Percentiles rank a stretch among this genome's conserved stretches.
phyloP scores from a whole-genome alignment of 805 yeast species.

The Wickerhamiella australiensis region DNA sequence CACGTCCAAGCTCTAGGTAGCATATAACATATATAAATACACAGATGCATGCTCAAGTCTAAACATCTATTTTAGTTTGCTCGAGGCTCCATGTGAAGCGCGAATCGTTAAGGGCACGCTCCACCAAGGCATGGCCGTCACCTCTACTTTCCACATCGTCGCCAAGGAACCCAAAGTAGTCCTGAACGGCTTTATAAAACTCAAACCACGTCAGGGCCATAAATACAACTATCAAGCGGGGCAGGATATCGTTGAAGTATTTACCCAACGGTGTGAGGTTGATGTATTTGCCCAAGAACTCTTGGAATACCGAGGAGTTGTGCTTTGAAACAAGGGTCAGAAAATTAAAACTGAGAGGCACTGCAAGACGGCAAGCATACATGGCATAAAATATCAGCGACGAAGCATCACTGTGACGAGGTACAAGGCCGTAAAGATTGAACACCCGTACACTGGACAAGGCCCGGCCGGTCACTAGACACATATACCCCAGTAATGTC shows the following conservation, averaged over 20 bases:
- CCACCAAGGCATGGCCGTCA: slow-evolving; percentile 29
- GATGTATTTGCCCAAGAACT: slow-evolving; percentile 63
- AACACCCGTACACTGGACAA: slow-evolving; percentile 57
- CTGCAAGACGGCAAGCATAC: slow-evolving; percentile 68
- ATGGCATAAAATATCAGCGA: slow-evolving; percentile 67
- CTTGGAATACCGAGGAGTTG: slow-evolving; percentile 43
- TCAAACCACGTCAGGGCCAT: slow-evolving; percentile 50
- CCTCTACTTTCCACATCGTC: slow-evolving; percentile 24
- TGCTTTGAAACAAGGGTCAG: slow-evolving; percentile 49
- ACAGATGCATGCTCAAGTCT: background rate
- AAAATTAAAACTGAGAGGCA: slow-evolving; percentile 72
- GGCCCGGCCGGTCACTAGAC: slow-evolving; percentile 51
- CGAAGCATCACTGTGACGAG: slow-evolving; percentile 59
- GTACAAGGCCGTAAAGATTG: slow-evolving; percentile 64
- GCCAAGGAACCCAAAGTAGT: slow-evolving; percentile 31
- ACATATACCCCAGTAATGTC: slow-evolving; percentile 50
- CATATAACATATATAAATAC: background rate
- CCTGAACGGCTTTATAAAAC: slow-evolving; percentile 51
- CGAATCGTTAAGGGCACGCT: slow-evolving; percentile 24
- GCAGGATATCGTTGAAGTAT: slow-evolving; percentile 60
- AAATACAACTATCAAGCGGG: slow-evolving; percentile 63
- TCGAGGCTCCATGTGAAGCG: slow-evolving; percentile 20
- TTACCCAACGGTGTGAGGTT: slow-evolving; percentile 64
- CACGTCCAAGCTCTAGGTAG: no score
- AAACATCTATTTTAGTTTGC: background rate